phyloP scores from a whole-genome alignment of 2,329 filamentous ascomycete genomes.

The Cercospora zeina region DNA sequence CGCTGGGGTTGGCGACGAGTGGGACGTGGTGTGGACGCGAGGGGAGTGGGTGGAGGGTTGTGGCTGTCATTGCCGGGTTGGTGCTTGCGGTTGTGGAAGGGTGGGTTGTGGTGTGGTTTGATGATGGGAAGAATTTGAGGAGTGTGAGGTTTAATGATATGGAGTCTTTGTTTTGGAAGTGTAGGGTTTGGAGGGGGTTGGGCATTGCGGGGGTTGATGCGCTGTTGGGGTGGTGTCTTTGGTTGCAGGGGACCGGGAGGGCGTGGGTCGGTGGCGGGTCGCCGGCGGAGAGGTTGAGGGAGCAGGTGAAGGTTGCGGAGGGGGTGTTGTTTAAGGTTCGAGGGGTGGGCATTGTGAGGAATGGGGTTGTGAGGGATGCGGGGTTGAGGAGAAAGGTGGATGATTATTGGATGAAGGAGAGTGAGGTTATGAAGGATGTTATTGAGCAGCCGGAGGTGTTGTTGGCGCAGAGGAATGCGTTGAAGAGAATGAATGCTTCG shows the following conservation, averaged over 20 bases:
- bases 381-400: slow-evolving; percentile 65
- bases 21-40: slow-evolving; percentile 63
- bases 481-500: slow-evolving; percentile 64
- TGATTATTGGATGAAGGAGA: slow-evolving; percentile 80
- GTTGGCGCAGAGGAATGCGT: slow-evolving; percentile 67
- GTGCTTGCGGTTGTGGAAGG: slow-evolving; percentile 64
- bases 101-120: slow-evolving; percentile 65
- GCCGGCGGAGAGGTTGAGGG: slow-evolving; percentile 66
- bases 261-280: slow-evolving; percentile 66
- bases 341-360: slow-evolving; percentile 73
- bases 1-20: slow-evolving; percentile 73
- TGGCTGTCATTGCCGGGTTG: slow-evolving; percentile 65
- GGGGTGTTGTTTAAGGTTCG: slow-evolving; percentile 65
- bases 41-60: slow-evolving; percentile 67
- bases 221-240: slow-evolving; percentile 65
- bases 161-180: slow-evolving; percentile 70
- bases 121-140: slow-evolving; percentile 63
- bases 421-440: slow-evolving; percentile 67
- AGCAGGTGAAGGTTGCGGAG: slow-evolving; percentile 58
- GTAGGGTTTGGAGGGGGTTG: slow-evolving; percentile 63
- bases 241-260: slow-evolving; percentile 75
- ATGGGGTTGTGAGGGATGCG: slow-evolving; percentile 74
- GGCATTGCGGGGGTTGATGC: slow-evolving; percentile 66
- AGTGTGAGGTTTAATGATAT: slow-evolving; percentile 62
- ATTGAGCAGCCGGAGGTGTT: slow-evolving; percentile 78